These are phyloP conservation scores for Fagopyrum homotropicum DNA, from an alignment of 148 eudicot genomes.

Conservation along the genomic window DNA sequence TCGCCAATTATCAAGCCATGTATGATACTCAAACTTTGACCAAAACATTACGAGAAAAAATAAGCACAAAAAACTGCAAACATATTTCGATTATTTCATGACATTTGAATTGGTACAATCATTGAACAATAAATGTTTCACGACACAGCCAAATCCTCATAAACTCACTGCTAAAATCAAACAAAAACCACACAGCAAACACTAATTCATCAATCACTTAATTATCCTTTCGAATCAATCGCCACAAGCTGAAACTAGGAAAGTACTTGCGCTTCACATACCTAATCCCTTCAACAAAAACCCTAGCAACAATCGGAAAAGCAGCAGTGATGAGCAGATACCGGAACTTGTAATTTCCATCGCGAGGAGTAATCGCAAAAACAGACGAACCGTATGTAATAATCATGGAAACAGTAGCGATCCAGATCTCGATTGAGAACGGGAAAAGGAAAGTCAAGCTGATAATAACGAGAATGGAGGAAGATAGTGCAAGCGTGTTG, in stretches of 20 bases:
- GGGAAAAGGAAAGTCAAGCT: constrained; percentile 16
- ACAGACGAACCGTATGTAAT: neutral
- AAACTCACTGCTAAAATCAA: too few relatives aligned
- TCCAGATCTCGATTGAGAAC: constrained; percentile 7
- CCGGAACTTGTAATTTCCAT: neutral
- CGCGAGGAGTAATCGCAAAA: neutral
- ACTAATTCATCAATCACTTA: neutral
- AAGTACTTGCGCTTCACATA: neutral
- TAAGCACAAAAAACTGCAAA: too few relatives aligned
- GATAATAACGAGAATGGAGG: constrained; percentile 16
- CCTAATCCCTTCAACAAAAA: neutral
- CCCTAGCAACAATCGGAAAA: neutral
- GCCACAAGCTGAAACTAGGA: neutral
- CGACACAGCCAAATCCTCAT: too few relatives aligned
- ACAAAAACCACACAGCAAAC: neutral
- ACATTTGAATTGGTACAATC: too few relatives aligned
- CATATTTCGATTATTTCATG: too few relatives aligned
- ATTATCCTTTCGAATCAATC: neutral
- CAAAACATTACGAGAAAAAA: too few relatives aligned
- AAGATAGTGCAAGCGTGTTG: neutral
- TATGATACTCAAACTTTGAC: too few relatives aligned
- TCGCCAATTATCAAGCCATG: too few relatives aligned
- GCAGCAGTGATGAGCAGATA: neutral
- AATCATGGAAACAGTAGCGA: constrained; percentile 1
- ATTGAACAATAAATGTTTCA: too few relatives aligned